Evolutionary conservation across 768 basidiomycete species (phyloP).

Genomic region (Coprinopsis marcescibilis): DNA sequence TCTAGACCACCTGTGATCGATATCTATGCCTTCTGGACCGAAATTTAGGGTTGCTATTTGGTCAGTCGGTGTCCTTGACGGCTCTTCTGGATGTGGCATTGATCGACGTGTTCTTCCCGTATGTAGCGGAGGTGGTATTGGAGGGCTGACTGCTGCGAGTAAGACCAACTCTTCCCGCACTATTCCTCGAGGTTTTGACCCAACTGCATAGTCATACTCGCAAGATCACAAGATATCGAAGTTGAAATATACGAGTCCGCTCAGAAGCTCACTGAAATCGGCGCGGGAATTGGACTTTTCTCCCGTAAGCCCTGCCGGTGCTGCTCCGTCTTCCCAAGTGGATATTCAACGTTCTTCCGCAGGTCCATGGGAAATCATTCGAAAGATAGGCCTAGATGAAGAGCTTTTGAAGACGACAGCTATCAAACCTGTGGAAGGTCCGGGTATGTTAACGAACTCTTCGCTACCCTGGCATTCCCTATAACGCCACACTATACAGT

Average conservation of each 20-base stretch:
- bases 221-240: slow-evolving; percentile 47
- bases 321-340: background rate
- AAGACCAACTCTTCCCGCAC: background rate
- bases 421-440: slow-evolving; percentile 31
- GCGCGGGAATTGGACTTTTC: slow-evolving; percentile 58
- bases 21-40: slow-evolving; percentile 23
- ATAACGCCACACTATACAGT: slow-evolving; percentile 28
- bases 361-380: slow-evolving; percentile 48
- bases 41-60: slow-evolving; percentile 51
- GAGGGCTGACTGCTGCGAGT: slow-evolving; percentile 41
- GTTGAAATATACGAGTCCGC: slow-evolving; percentile 54
- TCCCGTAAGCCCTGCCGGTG: slow-evolving; percentile 28
- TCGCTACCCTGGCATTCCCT: background rate
- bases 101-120: slow-evolving; percentile 9
- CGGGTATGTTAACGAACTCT: slow-evolving; percentile 25
- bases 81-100: slow-evolving; percentile 14
- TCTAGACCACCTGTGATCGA: slow-evolving; percentile 12
- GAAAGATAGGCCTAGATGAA: slow-evolving; percentile 39
- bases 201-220: slow-evolving; percentile 32
- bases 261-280: slow-evolving; percentile 43
- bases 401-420: slow-evolving; percentile 37
- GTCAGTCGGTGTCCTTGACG: slow-evolving; percentile 26
- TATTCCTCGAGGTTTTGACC: slow-evolving; percentile 7
- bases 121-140: slow-evolving; percentile 47
- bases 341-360: slow-evolving; percentile 7